phyloP scores from a whole-genome alignment of 768 basidiomycete species.

The Leccinellum rugosiceps region DNA sequence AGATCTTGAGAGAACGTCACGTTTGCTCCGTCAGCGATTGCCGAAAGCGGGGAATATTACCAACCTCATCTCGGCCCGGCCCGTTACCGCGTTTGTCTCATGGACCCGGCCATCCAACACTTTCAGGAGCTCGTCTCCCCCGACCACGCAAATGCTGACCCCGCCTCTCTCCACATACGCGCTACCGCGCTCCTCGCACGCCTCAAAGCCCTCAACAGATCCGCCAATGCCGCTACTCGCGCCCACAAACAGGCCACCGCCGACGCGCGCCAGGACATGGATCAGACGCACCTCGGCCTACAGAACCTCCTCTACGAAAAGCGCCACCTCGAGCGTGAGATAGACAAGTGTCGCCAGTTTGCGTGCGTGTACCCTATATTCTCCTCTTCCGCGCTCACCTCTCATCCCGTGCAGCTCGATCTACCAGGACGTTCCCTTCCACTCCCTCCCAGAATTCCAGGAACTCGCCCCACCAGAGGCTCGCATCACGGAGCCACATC shows the following conservation, averaged over 20 bases:
- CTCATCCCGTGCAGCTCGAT: slow-evolving; percentile 55
- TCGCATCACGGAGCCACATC: slow-evolving; percentile 66
- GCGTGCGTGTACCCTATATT: slow-evolving; percentile 51
- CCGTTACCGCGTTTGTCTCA: slow-evolving; percentile 7
- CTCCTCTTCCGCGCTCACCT: not conserved
- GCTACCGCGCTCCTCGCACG: slow-evolving; percentile 76
- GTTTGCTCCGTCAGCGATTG: slow-evolving; percentile 14
- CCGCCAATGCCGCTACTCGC: slow-evolving; percentile 68
- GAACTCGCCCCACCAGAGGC: slow-evolving; percentile 66
- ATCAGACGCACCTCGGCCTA: slow-evolving; percentile 79
- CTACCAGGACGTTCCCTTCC: slow-evolving; percentile 82
- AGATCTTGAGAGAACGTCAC: slow-evolving; percentile 7
- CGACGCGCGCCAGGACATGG: slow-evolving; percentile 84
- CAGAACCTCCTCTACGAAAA: slow-evolving; percentile 90
- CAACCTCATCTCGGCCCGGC: slow-evolving; percentile 6
- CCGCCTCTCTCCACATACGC: slow-evolving; percentile 50
- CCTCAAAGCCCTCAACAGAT: slow-evolving; percentile 75
- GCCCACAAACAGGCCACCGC: slow-evolving; percentile 66
- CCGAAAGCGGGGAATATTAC: slow-evolving; percentile 2
- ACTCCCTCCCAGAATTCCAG: slow-evolving; percentile 65
- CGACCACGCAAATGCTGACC: slow-evolving; percentile 43
- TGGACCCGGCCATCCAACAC: slow-evolving; percentile 53
- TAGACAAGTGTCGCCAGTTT: slow-evolving; percentile 89
- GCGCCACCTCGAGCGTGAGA: slow-evolving; percentile 85
- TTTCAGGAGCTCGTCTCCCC: slow-evolving; percentile 62